Evolutionary conservation across 345 rosid species (phyloP).

Genomic region (Citrus mangshanensis): DNA sequence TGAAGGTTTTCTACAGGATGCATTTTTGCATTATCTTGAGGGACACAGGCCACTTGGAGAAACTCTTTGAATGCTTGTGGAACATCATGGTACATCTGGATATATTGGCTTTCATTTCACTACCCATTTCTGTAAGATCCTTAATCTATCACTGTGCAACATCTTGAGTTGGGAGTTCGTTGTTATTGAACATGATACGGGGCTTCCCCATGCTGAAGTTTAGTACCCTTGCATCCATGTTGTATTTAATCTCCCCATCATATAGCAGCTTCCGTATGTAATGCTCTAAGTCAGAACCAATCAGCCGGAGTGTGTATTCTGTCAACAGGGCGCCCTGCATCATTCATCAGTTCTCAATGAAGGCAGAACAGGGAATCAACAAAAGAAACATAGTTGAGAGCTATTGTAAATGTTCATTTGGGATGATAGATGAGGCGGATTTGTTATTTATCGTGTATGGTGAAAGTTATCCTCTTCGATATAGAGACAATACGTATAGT

Average conservation of each 20-base stretch:
- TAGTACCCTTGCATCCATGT: conserved; percentile 71
- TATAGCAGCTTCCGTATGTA: conserved; percentile 83
- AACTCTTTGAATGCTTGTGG: not conserved
- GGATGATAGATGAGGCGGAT: not conserved
- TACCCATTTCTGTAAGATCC: not conserved
- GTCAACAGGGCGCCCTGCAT: conserved; percentile 89
- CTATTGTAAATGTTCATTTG: not conserved
- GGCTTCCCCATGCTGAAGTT: conserved; percentile 97
- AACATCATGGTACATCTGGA: not conserved
- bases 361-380: not conserved
- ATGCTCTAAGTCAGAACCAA: conserved; percentile 91
- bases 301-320: conserved; percentile 79
- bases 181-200: conserved; percentile 48
- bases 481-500: too few relatives aligned
- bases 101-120: not conserved
- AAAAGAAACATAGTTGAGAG: too few relatives aligned
- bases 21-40: not conserved
- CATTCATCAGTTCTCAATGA: not conserved
- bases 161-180: conserved; percentile 33
- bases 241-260: conserved; percentile 87
- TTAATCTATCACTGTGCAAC: conserved; percentile 16
- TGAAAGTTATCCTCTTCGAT: not conserved
- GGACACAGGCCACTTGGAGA: not conserved
- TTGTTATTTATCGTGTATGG: not conserved
- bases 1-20: not conserved